phyloP scores from a whole-genome alignment of 2,329 filamentous ascomycete species.

The Cryphonectria carpinicola region DNA sequence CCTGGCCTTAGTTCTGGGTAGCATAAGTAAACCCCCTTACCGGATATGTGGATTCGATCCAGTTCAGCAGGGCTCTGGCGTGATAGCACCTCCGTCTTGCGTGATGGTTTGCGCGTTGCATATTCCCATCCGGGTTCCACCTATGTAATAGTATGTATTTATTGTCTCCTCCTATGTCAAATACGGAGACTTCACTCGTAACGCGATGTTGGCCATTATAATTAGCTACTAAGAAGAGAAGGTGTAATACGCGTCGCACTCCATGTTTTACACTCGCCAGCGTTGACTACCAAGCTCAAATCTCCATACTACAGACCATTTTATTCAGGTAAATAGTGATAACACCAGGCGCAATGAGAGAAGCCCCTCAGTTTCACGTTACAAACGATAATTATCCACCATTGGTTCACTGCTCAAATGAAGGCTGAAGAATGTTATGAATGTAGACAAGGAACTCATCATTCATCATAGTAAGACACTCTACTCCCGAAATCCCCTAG shows the following conservation, averaged over 20 bases:
- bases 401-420: not conserved
- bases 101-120: conserved; percentile 1
- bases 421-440: no score
- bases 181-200: not conserved
- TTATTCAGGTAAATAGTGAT: no score
- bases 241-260: not conserved
- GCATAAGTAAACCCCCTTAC: not conserved
- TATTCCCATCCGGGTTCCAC: not conserved
- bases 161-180: not conserved
- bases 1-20: not conserved
- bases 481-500: no score
- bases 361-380: not conserved
- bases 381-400: not conserved
- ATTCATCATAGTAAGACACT: not conserved
- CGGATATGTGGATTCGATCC: not conserved
- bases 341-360: no score
- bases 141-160: no score
- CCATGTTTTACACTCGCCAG: not conserved
- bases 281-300: no score
- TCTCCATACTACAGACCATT: no score
- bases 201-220: not conserved
- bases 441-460: not conserved
- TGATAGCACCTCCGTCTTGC: conserved; percentile 7
- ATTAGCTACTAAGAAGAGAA: not conserved
- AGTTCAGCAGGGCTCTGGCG: not conserved